Conservation (phyloP, 495 filamentous ascomycete species). For the Annulohypoxylon moriforme region DNA sequence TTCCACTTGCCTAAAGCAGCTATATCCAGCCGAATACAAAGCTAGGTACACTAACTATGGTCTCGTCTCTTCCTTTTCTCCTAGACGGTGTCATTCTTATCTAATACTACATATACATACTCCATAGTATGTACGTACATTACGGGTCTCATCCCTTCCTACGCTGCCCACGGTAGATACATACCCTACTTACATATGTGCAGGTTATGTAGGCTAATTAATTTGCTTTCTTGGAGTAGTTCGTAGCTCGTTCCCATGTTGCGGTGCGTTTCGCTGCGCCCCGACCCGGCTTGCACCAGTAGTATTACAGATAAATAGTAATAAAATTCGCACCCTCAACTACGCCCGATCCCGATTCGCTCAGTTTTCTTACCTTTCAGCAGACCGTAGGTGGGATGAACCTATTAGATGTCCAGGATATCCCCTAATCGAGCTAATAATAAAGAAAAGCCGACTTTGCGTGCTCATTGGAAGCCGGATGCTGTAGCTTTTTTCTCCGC, state of each 20-base stretch:
- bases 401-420: background rate
- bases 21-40: background rate
- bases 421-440: constrained; percentile 17
- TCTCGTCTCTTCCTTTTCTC: constrained; percentile 4
- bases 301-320: background rate
- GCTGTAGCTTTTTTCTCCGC: constrained; percentile 6
- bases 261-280: too few relatives aligned
- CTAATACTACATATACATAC: constrained; percentile 19
- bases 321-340: constrained; percentile 29
- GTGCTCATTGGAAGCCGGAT: constrained; percentile 9
- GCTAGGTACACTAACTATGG: background rate
- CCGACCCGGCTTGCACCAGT: constrained; percentile 43
- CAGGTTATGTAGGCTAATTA: constrained; percentile 18
- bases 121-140: background rate
- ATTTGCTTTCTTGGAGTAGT: constrained; percentile 8
- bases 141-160: background rate
- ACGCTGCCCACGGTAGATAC: background rate
- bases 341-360: constrained; percentile 29
- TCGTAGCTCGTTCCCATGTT: too few relatives aligned
- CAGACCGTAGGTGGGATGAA: background rate
- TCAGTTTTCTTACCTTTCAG: constrained; percentile 6
- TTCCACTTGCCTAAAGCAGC: constrained; percentile 42
- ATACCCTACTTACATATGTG: background rate
- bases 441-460: background rate
- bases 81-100: constrained; percentile 22